Conservation (phyloP, 371 early-diverging fungal species). For the Mucor circinelloides region DNA sequence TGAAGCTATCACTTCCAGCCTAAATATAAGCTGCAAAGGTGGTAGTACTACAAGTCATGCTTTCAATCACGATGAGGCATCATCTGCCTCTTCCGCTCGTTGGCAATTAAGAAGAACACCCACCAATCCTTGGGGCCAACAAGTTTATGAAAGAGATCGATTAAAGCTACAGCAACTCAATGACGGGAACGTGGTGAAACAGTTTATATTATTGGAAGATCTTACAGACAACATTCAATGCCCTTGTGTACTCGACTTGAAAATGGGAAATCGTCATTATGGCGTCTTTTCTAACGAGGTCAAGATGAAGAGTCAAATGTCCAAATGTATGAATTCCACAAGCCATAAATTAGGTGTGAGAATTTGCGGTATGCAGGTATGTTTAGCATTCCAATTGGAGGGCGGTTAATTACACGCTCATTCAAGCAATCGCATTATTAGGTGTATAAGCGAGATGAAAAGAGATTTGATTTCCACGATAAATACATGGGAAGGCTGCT, state of each 20-base stretch:
- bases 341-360: slow-evolving; percentile 85
- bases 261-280: slow-evolving; percentile 95
- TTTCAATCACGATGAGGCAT: background rate
- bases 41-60: background rate
- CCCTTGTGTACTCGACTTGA: slow-evolving; percentile 92
- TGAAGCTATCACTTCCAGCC: background rate
- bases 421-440: slow-evolving; percentile 22
- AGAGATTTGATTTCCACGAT: slow-evolving; percentile 73
- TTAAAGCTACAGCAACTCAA: slow-evolving; percentile 10
- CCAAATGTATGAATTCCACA: slow-evolving; percentile 85
- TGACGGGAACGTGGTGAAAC: slow-evolving; percentile 21
- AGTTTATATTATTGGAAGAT: slow-evolving; percentile 90
- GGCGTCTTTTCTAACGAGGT: slow-evolving; percentile 77
- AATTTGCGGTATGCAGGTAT: slow-evolving; percentile 85
- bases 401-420: background rate
- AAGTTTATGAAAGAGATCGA: slow-evolving; percentile 23
- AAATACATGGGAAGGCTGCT: slow-evolving; percentile 94
- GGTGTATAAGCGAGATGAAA: slow-evolving; percentile 44
- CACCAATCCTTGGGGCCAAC: slow-evolving; percentile 23
- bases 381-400: background rate
- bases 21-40: background rate
- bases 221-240: slow-evolving; percentile 77
- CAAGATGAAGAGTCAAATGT: slow-evolving; percentile 79
- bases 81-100: background rate
- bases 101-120: slow-evolving; percentile 16